Base-by-base conservation (phyloP, 2,329 filamentous ascomycete genomes). In the Beauveria sp. region DNA sequence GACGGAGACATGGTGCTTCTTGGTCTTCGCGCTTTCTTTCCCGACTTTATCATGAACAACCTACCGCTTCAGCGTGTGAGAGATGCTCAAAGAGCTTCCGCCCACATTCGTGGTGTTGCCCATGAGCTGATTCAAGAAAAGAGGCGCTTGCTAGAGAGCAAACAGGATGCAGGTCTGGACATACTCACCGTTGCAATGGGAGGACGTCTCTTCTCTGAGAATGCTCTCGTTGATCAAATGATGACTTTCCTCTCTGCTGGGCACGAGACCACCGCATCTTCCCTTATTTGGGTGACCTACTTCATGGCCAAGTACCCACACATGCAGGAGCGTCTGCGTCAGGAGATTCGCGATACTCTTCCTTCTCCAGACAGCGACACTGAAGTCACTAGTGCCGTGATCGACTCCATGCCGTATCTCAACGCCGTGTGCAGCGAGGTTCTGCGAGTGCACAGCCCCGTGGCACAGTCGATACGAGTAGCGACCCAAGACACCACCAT, bases 371-470 rank as follows among this genome's bases (percentile, higher is more conserved):
- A 69, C 34, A 69, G 67, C 58, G 66, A 62, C n/a, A 65, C 68
- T 40, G 67, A 71, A n/a, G 70, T 71, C n/a, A 76, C 69, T 42
- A 73, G 72, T 62, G 60, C 68, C 5, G 81, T 87, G 64, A 82
- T 93, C 66, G 90, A 95, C 74, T 79, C 79, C 60, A 82, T 96
- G 70, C 87, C 89, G 3, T 96, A 93, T 72, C 83, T 95, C 50
- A 86, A 90, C 69, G 91, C 91, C 38, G 85, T 96, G 24, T 73
- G 72, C 66, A 77, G 70, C 62, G 79, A 81, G 65, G 70, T 76
- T 0, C 64, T 81, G 10, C 73, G 79, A 0, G 68, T 75, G 22
- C 74, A 73, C 62, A 68, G 75, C 3, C 76, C 77, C 1, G 74
- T 70, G 6, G 70, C 72, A 3, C 69, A 69, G 20, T 69, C 69